These are phyloP conservation scores for Chrysoporthe deuterocubensis DNA, from an alignment of 2,329 filamentous ascomycete species.

Conservation along the genomic window DNA sequence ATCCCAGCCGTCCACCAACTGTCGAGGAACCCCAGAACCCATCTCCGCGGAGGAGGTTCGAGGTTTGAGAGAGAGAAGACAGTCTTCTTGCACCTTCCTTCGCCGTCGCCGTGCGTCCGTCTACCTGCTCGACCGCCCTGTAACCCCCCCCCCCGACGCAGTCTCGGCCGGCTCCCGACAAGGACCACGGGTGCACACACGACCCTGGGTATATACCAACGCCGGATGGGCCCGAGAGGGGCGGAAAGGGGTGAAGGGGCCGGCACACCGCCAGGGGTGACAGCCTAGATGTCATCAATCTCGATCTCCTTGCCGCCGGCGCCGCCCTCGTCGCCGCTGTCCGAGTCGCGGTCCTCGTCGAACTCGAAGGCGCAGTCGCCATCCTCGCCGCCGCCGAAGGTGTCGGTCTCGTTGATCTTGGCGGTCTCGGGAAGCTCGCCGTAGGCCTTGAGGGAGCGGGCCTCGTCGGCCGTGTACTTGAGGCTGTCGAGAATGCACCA, in stretches of 20 bases:
- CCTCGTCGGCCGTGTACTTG: conserved; percentile 96
- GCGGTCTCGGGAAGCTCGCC: conserved; percentile 95
- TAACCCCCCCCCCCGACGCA: neutral
- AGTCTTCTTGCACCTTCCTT: conserved; percentile 45
- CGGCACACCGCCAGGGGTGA: neutral
- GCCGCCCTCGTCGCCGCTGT: conserved; percentile 58
- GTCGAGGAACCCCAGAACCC: conserved; percentile 44
- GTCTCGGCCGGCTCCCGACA: no score
- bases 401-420: conserved; percentile 99
- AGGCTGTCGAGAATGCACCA: conserved; percentile 45
- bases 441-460: conserved; percentile 92
- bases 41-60: neutral
- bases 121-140: neutral
- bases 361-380: conserved; percentile 99
- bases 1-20: conserved; percentile 54
- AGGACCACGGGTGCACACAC: neutral
- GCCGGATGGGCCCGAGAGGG: no score
- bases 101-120: neutral
- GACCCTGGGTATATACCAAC: neutral
- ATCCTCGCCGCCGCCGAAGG: conserved; percentile 87
- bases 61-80: conserved; percentile 67
- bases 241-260: neutral
- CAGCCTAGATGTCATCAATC: conserved; percentile 87
- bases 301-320: conserved; percentile 79
- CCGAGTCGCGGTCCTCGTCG: conserved; percentile 83